Conservation (phyloP, 2,329 filamentous ascomycete species). For the Phaeosphaeriaceae sp. region DNA sequence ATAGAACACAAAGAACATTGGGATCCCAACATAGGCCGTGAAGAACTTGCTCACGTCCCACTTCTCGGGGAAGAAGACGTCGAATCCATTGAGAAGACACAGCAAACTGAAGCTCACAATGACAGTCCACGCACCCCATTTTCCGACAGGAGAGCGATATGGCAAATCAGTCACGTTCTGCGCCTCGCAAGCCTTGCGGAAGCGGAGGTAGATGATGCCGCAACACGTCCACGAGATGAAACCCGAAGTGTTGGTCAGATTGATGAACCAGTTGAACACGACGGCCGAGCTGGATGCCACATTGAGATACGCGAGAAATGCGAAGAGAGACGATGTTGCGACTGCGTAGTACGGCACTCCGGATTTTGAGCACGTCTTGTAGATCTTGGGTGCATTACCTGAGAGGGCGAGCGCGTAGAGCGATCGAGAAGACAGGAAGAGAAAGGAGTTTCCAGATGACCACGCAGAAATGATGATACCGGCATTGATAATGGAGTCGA, state of each 20-base stretch:
- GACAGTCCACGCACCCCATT: slow-evolving; percentile 69
- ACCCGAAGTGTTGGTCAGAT: slow-evolving; percentile 66
- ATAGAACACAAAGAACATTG: slow-evolving; percentile 65
- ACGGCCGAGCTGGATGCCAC: slow-evolving; percentile 52
- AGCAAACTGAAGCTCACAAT: slow-evolving; percentile 67
- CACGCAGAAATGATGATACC: slow-evolving; percentile 71
- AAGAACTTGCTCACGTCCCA: slow-evolving; percentile 71
- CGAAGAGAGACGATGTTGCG: slow-evolving; percentile 52
- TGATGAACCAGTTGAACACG: slow-evolving; percentile 73
- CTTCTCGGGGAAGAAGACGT: slow-evolving; percentile 71
- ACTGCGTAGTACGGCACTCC: slow-evolving; percentile 64
- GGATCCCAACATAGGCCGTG: slow-evolving; percentile 71
- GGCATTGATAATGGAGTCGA: slow-evolving; percentile 73
- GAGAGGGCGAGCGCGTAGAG: slow-evolving; percentile 65
- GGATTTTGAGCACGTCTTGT: slow-evolving; percentile 65
- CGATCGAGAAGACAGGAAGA: slow-evolving; percentile 61
- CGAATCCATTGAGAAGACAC: slow-evolving; percentile 77
- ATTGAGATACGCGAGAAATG: slow-evolving; percentile 58
- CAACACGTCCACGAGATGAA: slow-evolving; percentile 63
- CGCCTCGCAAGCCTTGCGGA: slow-evolving; percentile 63
- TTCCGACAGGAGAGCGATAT: slow-evolving; percentile 63
- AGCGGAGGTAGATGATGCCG: slow-evolving; percentile 65
- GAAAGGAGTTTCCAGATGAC: slow-evolving; percentile 63
- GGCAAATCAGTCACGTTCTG: slow-evolving; percentile 62
- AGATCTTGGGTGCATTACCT: slow-evolving; percentile 69